Evolutionary conservation across 2,329 filamentous ascomycete species (phyloP).

Genomic region (Ophioceras dolichostomum): DNA sequence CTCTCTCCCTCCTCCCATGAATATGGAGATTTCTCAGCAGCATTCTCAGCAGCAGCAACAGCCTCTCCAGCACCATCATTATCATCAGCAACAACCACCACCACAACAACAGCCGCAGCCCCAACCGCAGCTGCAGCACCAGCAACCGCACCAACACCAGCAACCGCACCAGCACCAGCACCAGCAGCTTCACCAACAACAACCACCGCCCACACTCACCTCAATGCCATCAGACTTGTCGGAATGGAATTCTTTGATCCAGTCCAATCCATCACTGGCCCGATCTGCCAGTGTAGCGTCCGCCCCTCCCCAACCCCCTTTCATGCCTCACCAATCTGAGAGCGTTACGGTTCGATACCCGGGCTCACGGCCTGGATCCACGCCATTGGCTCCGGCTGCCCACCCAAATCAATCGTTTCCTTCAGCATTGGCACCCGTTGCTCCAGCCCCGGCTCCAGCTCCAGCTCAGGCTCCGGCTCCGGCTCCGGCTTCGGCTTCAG

Average conservation of each 20-base stretch:
- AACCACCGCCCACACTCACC: constrained; percentile 10
- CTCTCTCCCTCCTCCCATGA: not conserved
- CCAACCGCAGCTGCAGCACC: too few relatives aligned
- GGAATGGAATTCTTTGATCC: constrained; percentile 69
- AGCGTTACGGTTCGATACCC: constrained; percentile 1
- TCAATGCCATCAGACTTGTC: constrained; percentile 48
- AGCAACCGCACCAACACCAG: constrained; percentile 10
- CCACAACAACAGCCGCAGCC: constrained; percentile 8
- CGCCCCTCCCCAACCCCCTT: constrained; percentile 6
- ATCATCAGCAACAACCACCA: constrained; percentile 8
- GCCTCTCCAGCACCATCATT: not conserved
- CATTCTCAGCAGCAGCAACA: not conserved
- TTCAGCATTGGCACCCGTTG: too few relatives aligned
- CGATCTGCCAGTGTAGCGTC: constrained; percentile 22
- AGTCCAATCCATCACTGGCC: constrained; percentile 48
- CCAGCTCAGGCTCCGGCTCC: constrained; percentile 8
- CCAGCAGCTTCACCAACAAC: constrained; percentile 12
- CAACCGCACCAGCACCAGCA: constrained; percentile 8
- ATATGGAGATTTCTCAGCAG: too few relatives aligned
- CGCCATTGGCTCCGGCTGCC: too few relatives aligned
- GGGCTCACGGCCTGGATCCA: constrained; percentile 7
- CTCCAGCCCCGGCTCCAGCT: too few relatives aligned
- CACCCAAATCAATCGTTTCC: too few relatives aligned
- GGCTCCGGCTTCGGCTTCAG: not conserved
- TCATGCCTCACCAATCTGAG: not conserved